Evolutionary conservation across 2,329 filamentous ascomycete species (phyloP).

Genomic region (Fusarium sp.): DNA sequence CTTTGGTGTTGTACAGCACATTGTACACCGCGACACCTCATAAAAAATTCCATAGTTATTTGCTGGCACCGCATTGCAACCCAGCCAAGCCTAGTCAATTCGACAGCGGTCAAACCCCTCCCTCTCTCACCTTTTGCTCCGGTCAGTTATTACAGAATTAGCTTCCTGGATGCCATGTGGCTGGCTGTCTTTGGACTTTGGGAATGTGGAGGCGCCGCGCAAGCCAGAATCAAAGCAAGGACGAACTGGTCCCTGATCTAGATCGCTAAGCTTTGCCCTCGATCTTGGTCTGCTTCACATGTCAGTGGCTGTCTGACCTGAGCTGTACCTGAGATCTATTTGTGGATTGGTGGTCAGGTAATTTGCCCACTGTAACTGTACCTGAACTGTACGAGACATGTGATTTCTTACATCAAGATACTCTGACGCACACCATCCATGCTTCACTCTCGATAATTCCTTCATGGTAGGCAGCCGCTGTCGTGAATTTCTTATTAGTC

Average conservation of each 20-base stretch:
- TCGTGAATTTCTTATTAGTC: slow-evolving; percentile 7
- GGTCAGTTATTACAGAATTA: slow-evolving; percentile 7
- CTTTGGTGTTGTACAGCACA: slow-evolving; percentile 24
- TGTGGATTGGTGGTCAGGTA: slow-evolving; percentile 20
- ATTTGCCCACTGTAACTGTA: slow-evolving; percentile 8
- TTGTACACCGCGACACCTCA: neutral
- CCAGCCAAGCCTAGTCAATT: slow-evolving; percentile 24
- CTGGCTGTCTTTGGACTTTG: slow-evolving; percentile 34
- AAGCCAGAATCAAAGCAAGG: slow-evolving; percentile 19
- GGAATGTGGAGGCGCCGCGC: slow-evolving; percentile 37
- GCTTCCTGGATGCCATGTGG: slow-evolving; percentile 37
- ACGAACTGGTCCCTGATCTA: slow-evolving; percentile 34
- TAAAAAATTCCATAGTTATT: slow-evolving; percentile 1
- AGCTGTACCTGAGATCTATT: slow-evolving; percentile 36
- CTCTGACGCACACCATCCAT: slow-evolving; percentile 30
- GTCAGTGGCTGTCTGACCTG: slow-evolving; percentile 34
- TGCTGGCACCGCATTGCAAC: slow-evolving; percentile 44
- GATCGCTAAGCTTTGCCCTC: slow-evolving; percentile 34
- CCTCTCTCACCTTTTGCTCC: slow-evolving; percentile 29
- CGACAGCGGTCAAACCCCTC: slow-evolving; percentile 15
- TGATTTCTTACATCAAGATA: slow-evolving; percentile 23
- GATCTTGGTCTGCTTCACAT: slow-evolving; percentile 41
- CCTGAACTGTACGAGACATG: slow-evolving; percentile 22
- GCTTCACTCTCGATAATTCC: slow-evolving; percentile 1
- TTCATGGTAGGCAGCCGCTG: slow-evolving; percentile 18